Base-by-base conservation (phyloP, 306 rosid genomes). In the Herpetospermum pedunculosum region DNA sequence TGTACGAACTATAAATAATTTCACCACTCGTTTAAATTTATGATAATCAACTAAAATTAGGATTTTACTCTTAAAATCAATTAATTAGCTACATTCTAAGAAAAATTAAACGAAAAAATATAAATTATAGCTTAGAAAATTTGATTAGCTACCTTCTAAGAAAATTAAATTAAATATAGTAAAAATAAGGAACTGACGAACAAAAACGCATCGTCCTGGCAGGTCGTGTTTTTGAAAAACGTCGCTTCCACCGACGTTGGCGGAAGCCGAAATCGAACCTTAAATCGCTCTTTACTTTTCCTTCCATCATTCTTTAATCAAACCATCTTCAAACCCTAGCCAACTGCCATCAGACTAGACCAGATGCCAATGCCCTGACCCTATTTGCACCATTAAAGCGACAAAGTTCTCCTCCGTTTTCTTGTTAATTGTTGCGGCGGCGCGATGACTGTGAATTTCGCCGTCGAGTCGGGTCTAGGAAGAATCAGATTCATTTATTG, bases 191-290 rank as follows among this genome's bases (percentile, higher is more conserved):
- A 52, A 19, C 28, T 19, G 58, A 53, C 15, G 60, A 10, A 52
- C 13, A 15, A 0, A 12, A 3, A 14, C 19, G 65, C 10, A 58
- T n/a, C 12, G 38, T 53, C 8, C 34, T 1, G 10, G 14, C 65
- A 58, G 35, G 19, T 5, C 21, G 49, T 67, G 21, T 43, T 67
- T 40, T 40, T 34, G 3, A 52, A 67, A 68, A 68, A 46, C 35
- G 73, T 41, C 73, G 28, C 49, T 46, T 68, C 73, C 18, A 68
- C 52, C 73, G 73, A 68, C 53, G 73, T 6, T 13, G 60, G 15
- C 32, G 60, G 55, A n/a, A n/a, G 55, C 55, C 25, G 26, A 16
- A 48, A 21, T 29, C 57, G 29, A 49, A 49, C 25, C 25, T 54
- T 21, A 54, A 21, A 0, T 11, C 60, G 30, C 32, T 9, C 32